Percentiles rank a stretch among this genome's conserved stretches.
Evolutionary conservation across 2,329 filamentous ascomycete genomes (phyloP).

Genomic region (Colletotrichum spinosum): DNA sequence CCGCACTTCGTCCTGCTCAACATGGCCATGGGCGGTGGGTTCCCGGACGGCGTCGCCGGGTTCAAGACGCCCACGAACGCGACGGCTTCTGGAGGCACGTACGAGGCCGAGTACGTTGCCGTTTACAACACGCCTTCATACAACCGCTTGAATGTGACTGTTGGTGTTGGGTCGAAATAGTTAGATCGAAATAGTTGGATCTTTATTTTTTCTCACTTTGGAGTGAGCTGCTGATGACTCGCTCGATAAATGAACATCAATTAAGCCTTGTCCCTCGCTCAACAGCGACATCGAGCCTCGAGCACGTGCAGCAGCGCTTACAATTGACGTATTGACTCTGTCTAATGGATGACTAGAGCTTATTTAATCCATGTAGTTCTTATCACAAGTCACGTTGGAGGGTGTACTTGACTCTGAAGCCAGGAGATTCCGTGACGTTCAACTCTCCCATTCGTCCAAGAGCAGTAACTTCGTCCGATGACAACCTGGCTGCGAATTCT

Average conservation of each 20-base stretch:
- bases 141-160: not conserved
- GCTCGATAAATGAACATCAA: too few relatives aligned
- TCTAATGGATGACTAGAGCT: too few relatives aligned
- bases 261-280: too few relatives aligned
- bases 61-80: not conserved
- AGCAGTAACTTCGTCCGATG: not conserved
- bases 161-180: too few relatives aligned
- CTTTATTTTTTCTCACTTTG: too few relatives aligned
- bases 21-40: not conserved
- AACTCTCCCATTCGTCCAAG: conserved; percentile 14
- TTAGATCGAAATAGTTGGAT: too few relatives aligned
- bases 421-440: not conserved
- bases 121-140: not conserved
- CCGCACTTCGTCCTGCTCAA: conserved; percentile 1
- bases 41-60: not conserved
- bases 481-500: not conserved
- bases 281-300: too few relatives aligned
- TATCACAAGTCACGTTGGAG: not conserved
- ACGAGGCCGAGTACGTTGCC: conserved; percentile 3
- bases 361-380: not conserved
- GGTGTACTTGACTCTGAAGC: not conserved
- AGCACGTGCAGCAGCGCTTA: too few relatives aligned
- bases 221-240: too few relatives aligned
- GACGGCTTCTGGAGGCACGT: not conserved
- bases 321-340: too few relatives aligned